Evolutionary conservation across 2,329 filamentous ascomycete genomes (phyloP), one percentile per base, ranked within the genome.

Genomic region (Aureobasidium lini): DNA sequence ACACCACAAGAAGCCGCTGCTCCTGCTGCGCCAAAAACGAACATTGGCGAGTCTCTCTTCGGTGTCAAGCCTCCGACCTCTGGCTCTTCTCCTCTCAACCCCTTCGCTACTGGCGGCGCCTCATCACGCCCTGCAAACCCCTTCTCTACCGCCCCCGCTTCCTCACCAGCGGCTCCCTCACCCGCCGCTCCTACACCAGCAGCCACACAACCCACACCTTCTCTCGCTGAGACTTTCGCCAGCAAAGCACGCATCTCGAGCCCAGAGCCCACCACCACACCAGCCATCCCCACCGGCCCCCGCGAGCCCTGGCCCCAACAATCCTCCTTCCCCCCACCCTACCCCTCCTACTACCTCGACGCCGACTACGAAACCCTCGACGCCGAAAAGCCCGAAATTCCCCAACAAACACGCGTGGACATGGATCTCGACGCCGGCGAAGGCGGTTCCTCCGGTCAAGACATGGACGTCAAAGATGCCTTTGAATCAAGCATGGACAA

Each of bases 291-390:
- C 61, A 66, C 62, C 46, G 71, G 63, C 69, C 34, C 76, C 67
- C 34, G 62, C 1, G 83, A 90, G 65, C 87, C 90, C 8, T 97
- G 92, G 92, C 93, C 93, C 0, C 70, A 80, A 11, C 75, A 79
- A 40, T 78, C 83, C 1, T 74, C 80, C 0, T 86, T 89, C 65
- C 88, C 90, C 0, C 62, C 78, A 1, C 78, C 90, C 0, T 97
- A 92, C 73, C 87, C 90, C 0, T 76, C 82, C 32, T 88, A 87
- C 69, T 89, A 90, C 76, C 80, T 87, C 53, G 94, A 97, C 66
- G 93, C 93, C 54, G 93, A 96, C 69, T 95, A 90, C 74, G 94
- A 99, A 73, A 89, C 88, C 4, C 82, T 97, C 29, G 89, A 90
- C 62, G 71, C 73, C 16, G 69, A 84, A 65, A 73, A 67, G 2